Conservation (phyloP, 768 basidiomycete genomes). For the Leccinum ochraceum region DNA sequence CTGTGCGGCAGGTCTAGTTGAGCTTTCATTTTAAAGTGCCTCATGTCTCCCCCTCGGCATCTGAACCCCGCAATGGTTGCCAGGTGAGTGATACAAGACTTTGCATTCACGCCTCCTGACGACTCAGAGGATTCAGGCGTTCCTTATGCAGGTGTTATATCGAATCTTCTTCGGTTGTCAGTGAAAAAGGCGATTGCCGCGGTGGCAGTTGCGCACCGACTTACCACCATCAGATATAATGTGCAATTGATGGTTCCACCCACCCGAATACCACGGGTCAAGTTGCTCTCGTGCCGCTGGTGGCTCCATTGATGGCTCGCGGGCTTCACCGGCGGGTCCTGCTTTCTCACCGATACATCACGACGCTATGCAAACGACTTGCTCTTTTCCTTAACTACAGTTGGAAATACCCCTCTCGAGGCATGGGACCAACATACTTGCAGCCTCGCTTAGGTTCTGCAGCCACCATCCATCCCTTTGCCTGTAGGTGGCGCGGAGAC, state of each 20-base stretch:
- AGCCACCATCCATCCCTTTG: slow-evolving; percentile 25
- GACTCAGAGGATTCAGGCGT: slow-evolving; percentile 3
- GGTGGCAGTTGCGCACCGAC: slow-evolving; percentile 13
- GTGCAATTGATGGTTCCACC: slow-evolving; percentile 1
- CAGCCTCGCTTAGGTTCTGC: slow-evolving; percentile 31
- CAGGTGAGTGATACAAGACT: slow-evolving; percentile 4
- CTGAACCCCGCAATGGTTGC: slow-evolving; percentile 22
- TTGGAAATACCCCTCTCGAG: slow-evolving; percentile 20
- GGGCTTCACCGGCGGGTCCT: slow-evolving; percentile 5
- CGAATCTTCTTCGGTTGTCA: slow-evolving; percentile 17
- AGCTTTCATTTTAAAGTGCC: slow-evolving; percentile 26
- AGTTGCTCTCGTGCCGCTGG: slow-evolving; percentile 1
- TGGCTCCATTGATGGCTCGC: slow-evolving; percentile 3
- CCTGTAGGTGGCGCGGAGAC: slow-evolving; percentile 31
- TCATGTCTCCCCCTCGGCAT: slow-evolving; percentile 18
- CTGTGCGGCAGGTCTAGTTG: slow-evolving; percentile 5
- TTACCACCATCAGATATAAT: slow-evolving; percentile 8
- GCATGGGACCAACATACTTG: slow-evolving; percentile 22
- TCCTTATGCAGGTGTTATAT: slow-evolving; percentile 17
- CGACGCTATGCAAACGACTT: slow-evolving; percentile 5
- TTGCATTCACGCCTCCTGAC: slow-evolving; percentile 19
- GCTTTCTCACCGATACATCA: slow-evolving; percentile 11
- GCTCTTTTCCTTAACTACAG: slow-evolving; percentile 9
- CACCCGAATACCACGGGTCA: slow-evolving; percentile 10
- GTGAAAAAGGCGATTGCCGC: slow-evolving; percentile 18